Conservation (phyloP, 345 rosid species). For the Brassica incana region DNA sequence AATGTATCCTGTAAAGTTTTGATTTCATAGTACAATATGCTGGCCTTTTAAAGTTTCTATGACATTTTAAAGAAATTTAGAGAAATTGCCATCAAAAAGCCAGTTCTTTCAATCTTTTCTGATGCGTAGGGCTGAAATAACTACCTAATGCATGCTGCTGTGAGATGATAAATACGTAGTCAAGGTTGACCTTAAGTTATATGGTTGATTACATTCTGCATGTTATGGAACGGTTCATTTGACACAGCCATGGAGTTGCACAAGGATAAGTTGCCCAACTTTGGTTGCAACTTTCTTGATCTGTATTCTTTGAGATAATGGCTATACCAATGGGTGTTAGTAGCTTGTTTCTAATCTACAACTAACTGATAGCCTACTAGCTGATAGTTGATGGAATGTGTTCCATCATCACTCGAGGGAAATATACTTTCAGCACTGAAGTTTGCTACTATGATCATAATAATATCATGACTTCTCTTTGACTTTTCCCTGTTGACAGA, state of each 20-base stretch:
- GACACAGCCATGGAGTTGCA: not conserved
- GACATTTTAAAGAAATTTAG: not conserved
- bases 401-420: slow-evolving; percentile 17
- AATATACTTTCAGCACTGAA: slow-evolving; percentile 13
- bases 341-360: not conserved
- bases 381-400: slow-evolving; percentile 14
- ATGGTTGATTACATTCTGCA: slow-evolving; percentile 13
- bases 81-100: slow-evolving; percentile 1
- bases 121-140: slow-evolving; percentile 4
- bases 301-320: not conserved
- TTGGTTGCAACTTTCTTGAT: not conserved
- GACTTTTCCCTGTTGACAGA: slow-evolving; percentile 47
- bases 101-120: not conserved
- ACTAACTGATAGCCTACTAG: not conserved
- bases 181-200: slow-evolving; percentile 4
- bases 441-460: slow-evolving; percentile 23
- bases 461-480: slow-evolving; percentile 19
- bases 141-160: not conserved
- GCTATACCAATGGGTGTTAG: not conserved
- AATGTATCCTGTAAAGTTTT: slow-evolving; percentile 1
- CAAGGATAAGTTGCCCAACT: not conserved
- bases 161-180: not conserved
- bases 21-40: slow-evolving; percentile 2
- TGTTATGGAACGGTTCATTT: not conserved
- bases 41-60: slow-evolving; percentile 8